Conservation (phyloP, 208 protist species). For the Leishmania martiniquensis region DNA sequence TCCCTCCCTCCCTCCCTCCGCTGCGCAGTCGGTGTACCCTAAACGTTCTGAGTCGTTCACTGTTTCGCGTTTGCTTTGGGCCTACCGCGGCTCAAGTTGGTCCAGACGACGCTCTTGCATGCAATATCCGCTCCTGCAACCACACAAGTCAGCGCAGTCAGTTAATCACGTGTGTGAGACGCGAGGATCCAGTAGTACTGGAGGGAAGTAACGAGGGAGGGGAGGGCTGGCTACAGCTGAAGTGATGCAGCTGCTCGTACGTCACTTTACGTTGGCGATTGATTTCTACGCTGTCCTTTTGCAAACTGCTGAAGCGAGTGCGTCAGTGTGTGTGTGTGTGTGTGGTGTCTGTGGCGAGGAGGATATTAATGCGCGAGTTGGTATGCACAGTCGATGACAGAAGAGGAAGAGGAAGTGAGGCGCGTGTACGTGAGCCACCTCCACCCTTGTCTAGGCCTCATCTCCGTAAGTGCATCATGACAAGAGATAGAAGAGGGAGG, state of each 20-base stretch:
- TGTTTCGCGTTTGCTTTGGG: too few relatives aligned
- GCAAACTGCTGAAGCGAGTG: background rate
- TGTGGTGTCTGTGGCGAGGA: background rate
- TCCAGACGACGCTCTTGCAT: too few relatives aligned
- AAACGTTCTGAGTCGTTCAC: too few relatives aligned
- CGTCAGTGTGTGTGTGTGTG: background rate
- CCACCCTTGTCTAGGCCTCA: background rate
- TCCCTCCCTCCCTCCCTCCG: too few relatives aligned
- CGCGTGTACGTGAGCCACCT: background rate
- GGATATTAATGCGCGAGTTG: background rate
- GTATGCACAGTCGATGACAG: background rate
- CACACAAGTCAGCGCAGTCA: background rate
- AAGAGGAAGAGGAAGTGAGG: background rate
- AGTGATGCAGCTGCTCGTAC: background rate
- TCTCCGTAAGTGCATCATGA: background rate
- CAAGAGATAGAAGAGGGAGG: too few relatives aligned
- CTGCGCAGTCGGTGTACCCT: background rate
- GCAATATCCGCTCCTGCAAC: background rate
- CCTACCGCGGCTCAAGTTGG: too few relatives aligned
- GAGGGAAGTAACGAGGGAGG: too few relatives aligned
- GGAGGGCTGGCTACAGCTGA: background rate
- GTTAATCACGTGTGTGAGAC: background rate
- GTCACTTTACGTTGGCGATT: background rate
- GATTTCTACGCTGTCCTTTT: background rate
- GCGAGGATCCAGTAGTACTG: background rate